A percentile compares a stretch with the other conserved stretches of the same genome.
Conservation (phyloP, 176 grass and related monocot genomes). For the Cenchrus purpureus region DNA sequence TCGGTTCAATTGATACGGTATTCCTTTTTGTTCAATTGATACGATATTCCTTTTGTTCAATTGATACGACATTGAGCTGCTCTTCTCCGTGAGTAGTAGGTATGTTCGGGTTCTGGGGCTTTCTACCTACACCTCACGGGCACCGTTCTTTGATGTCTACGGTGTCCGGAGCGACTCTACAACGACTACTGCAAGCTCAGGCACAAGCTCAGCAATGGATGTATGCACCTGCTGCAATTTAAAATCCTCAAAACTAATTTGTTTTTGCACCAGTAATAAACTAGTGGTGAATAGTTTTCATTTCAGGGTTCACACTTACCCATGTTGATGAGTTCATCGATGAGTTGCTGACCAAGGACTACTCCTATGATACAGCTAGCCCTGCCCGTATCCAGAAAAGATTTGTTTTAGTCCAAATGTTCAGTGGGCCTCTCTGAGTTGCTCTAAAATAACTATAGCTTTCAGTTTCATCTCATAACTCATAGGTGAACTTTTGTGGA, state of each 20-base stretch:
- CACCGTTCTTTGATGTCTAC: constrained; percentile 83
- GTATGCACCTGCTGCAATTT: constrained; percentile 42
- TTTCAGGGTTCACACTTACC: constrained; percentile 68
- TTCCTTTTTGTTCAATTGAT: too few relatives aligned
- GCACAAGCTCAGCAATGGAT: constrained; percentile 70
- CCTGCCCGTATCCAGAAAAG: constrained; percentile 91
- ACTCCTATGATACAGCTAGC: constrained; percentile 73
- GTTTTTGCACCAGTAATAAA: not conserved
- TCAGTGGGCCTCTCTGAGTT: not conserved
- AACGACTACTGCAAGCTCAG: constrained; percentile 94
- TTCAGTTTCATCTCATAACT: not conserved
- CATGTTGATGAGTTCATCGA: constrained; percentile 93
- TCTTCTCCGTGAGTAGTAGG: constrained; percentile 39
- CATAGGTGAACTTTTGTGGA: not conserved
- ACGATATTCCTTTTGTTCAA: too few relatives aligned
- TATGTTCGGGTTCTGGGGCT: constrained; percentile 80
- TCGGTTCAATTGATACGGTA: not conserved
- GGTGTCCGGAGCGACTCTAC: constrained; percentile 89
- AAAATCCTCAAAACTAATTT: not conserved
- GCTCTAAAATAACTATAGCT: not conserved
- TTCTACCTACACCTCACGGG: constrained; percentile 85
- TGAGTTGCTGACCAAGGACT: constrained; percentile 88
- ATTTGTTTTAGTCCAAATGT: constrained; percentile 40
- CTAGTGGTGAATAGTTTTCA: not conserved
- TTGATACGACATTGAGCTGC: not conserved